These are phyloP conservation scores for Nemania sp. DNA, from an alignment of 2,329 filamentous ascomycete genomes.

Conservation along the genomic window DNA sequence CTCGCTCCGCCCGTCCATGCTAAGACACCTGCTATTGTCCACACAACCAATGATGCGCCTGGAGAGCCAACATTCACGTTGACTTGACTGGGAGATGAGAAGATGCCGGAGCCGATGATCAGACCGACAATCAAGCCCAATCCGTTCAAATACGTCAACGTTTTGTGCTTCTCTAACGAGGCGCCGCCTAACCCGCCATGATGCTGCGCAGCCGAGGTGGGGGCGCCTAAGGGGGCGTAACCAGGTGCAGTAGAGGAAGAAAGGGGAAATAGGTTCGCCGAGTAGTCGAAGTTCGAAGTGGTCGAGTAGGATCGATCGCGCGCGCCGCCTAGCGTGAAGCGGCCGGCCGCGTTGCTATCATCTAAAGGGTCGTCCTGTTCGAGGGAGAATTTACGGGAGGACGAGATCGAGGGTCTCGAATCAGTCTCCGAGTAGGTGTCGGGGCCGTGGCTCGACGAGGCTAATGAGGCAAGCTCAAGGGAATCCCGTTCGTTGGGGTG, in stretches of 20 bases:
- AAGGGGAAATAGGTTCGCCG: constrained; percentile 90
- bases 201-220: constrained; percentile 66
- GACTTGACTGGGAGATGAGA: constrained; percentile 93
- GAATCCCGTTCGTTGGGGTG: constrained; percentile 79
- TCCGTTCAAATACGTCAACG: constrained; percentile 92
- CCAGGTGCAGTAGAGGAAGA: constrained; percentile 79
- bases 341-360: constrained; percentile 65
- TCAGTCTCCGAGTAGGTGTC: constrained; percentile 73
- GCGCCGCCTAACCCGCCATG: constrained; percentile 73
- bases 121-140: constrained; percentile 90
- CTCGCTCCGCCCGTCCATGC: constrained; percentile 97
- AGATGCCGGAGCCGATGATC: constrained; percentile 97
- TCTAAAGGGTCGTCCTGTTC: constrained; percentile 86
- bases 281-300: constrained; percentile 94
- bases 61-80: constrained; percentile 92
- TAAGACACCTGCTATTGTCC: constrained; percentile 88
- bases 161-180: constrained; percentile 95
- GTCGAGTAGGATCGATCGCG: constrained; percentile 83
- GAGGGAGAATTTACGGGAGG: constrained; percentile 90
- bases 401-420: constrained; percentile 87
- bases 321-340: constrained; percentile 55
- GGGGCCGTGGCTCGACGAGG: constrained; percentile 79
- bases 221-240: constrained; percentile 88
- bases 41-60: constrained; percentile 89
- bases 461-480: constrained; percentile 93